Evolutionary conservation across 306 rosid species (phyloP).

Genomic region (Oemleria cerasiformis): DNA sequence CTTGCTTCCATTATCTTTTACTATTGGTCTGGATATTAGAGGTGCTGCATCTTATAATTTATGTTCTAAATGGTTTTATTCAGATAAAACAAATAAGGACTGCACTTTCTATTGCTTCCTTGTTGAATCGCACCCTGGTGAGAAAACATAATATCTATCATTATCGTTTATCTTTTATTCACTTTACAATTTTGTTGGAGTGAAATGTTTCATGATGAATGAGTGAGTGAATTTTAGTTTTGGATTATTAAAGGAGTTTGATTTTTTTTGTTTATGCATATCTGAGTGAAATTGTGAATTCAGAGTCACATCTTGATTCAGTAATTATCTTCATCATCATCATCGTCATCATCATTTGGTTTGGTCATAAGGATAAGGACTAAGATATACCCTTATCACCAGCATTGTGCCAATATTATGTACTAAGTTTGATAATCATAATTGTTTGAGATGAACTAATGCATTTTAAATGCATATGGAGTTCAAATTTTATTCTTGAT

Average conservation of each 20-base stretch:
- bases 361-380: neutral
- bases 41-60: conserved; percentile 19
- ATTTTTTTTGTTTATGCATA: neutral
- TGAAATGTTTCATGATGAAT: neutral
- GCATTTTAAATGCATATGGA: conserved; percentile 20
- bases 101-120: conserved; percentile 86
- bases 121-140: conserved; percentile 90
- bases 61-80: conserved; percentile 27
- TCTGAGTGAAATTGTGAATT: neutral
- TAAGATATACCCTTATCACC: neutral
- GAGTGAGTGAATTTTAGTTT: neutral
- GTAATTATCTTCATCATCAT: too few relatives aligned
- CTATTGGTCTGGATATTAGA: conserved; percentile 24
- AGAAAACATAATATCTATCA: conserved; percentile 22
- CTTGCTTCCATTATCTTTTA: conserved; percentile 36
- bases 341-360: neutral
- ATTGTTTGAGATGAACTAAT: neutral
- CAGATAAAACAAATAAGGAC: conserved; percentile 91
- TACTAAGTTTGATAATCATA: neutral
- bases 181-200: neutral
- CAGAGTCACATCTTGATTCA: neutral
- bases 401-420: neutral
- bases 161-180: neutral
- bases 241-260: neutral
- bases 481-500: conserved; percentile 26